These are phyloP conservation scores for Leptodermis oblonga DNA, from an alignment of 257 asterid genomes.

Conservation along the genomic window DNA sequence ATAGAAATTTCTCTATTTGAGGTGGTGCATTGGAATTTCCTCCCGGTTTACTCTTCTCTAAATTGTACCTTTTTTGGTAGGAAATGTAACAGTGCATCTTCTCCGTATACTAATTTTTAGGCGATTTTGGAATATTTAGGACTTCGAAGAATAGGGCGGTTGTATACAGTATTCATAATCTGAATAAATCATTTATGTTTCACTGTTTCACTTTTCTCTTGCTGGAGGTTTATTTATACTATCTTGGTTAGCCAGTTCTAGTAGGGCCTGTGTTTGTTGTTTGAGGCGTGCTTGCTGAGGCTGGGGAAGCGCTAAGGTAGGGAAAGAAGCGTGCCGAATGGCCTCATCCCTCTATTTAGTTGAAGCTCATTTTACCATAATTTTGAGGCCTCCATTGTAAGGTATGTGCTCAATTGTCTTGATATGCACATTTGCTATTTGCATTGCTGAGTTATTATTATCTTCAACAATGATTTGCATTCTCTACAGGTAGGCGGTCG, in stretches of 20 bases:
- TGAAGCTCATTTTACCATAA: neutral
- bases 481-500: neutral
- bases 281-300: no score
- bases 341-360: neutral
- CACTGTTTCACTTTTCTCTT: neutral
- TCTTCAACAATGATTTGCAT: neutral
- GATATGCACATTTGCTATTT: neutral
- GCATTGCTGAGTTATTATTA: neutral
- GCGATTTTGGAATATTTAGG: neutral
- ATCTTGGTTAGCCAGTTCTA: neutral
- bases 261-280: neutral
- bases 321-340: neutral
- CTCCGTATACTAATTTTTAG: neutral
- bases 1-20: conserved; percentile 8
- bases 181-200: neutral
- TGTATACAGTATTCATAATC: conserved; percentile 6
- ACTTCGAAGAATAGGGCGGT: neutral
- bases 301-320: neutral
- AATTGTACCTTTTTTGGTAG: neutral
- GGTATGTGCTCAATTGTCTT: neutral
- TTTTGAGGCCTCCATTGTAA: neutral
- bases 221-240: neutral
- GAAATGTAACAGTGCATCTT: conserved; percentile 11
- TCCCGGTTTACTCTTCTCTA: neutral
- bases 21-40: neutral